These are phyloP conservation scores for Pyrrhoderma noxium DNA, from an alignment of 1,284 basidiomycete genomes.

Conservation along the genomic window DNA sequence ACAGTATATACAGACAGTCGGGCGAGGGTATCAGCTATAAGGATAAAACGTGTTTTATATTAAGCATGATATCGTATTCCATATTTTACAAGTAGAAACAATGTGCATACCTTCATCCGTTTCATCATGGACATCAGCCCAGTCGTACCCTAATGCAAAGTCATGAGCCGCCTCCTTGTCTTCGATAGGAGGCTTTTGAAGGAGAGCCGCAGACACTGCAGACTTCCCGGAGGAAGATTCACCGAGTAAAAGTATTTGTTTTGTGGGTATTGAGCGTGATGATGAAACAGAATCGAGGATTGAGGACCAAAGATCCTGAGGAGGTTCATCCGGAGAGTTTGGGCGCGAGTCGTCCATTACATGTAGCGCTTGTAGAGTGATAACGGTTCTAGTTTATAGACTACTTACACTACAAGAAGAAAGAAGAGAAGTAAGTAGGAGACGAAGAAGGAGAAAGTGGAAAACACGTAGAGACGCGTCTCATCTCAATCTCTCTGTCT, in stretches of 20 bases:
- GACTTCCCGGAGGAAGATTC: conserved; percentile 74
- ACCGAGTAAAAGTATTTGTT: conserved; percentile 78
- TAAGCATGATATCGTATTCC: conserved; percentile 4
- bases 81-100: background rate
- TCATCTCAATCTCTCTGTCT: background rate
- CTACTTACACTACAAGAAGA: too few species aligned
- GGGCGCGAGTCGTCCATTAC: conserved; percentile 47
- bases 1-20: conserved; percentile 86
- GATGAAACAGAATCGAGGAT: conserved; percentile 86
- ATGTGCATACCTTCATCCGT: conserved; percentile 73
- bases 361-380: background rate
- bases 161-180: conserved; percentile 54
- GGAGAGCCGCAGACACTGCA: conserved; percentile 56
- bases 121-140: conserved; percentile 79
- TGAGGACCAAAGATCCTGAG: conserved; percentile 83
- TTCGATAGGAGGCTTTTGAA: conserved; percentile 59
- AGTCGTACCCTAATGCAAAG: conserved; percentile 84
- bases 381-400: too few species aligned
- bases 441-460: background rate
- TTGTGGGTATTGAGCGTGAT: conserved; percentile 76
- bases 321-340: conserved; percentile 59
- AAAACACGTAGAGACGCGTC: conserved; percentile 4
- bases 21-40: conserved; percentile 65
- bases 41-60: conserved; percentile 4
- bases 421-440: background rate